Conservation (phyloP, 108 stramenopile species). For the Ochromonas danica region DNA sequence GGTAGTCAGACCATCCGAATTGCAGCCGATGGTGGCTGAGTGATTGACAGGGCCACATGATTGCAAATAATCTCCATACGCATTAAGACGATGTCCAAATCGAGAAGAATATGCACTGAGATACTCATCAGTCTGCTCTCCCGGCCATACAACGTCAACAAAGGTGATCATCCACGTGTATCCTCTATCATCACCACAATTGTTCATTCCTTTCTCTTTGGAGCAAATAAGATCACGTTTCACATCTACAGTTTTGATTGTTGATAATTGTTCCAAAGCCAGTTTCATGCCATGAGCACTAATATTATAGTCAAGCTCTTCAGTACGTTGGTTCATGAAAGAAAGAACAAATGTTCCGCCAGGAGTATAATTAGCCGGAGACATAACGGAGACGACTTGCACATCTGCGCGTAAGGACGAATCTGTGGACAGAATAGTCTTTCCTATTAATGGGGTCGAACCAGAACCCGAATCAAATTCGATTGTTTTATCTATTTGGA, state of each 20-base stretch:
- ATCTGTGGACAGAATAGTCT: too few species aligned
- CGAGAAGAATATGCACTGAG: not conserved
- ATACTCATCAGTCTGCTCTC: not conserved
- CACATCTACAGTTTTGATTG: conserved; percentile 60
- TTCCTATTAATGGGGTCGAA: conserved; percentile 38
- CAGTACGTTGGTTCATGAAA: conserved; percentile 61
- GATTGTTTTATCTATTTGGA: conserved; percentile 64
- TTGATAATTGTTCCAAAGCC: conserved; percentile 68
- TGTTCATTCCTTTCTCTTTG: conserved; percentile 22
- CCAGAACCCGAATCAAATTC: conserved; percentile 58
- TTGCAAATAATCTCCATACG: conserved; percentile 10
- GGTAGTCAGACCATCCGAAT: not conserved
- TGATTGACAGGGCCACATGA: conserved; percentile 7
- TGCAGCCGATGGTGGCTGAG: not conserved
- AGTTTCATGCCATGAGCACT: conserved; percentile 56
- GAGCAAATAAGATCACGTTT: conserved; percentile 35
- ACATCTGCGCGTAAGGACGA: conserved; percentile 50
- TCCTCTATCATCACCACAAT: conserved; percentile 28
- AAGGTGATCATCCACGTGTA: conserved; percentile 33
- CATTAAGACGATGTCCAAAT: conserved; percentile 19
- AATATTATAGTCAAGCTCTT: conserved; percentile 62
- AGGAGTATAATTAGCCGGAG: conserved; percentile 1
- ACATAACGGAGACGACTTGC: conserved; percentile 54
- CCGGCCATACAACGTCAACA: not conserved
- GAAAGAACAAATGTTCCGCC: conserved; percentile 31